Evolutionary conservation across 2,329 filamentous ascomycete genomes (phyloP).

Genomic region (Daldinia sp.): DNA sequence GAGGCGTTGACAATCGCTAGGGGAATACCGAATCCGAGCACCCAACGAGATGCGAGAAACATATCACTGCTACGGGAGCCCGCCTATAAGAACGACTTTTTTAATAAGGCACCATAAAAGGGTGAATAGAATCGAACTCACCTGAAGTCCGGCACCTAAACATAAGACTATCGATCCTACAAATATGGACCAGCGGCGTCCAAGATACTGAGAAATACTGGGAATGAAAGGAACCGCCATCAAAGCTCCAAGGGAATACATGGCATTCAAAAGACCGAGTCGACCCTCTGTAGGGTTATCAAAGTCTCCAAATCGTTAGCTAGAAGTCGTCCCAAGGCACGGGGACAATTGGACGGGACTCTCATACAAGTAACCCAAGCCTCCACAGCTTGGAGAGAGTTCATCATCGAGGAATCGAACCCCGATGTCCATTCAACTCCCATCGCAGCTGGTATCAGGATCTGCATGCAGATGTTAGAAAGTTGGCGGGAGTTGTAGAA

Average conservation of each 20-base stretch:
- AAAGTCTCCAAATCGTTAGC: conserved; percentile 47
- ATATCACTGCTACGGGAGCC: conserved; percentile 53
- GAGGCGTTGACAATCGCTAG: conserved; percentile 49
- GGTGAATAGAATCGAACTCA: conserved; percentile 39
- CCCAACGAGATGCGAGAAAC: conserved; percentile 55
- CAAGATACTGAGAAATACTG: conserved; percentile 49
- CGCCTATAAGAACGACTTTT: conserved; percentile 43
- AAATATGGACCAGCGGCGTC: conserved; percentile 52
- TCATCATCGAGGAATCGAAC: conserved; percentile 56
- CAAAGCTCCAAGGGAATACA: conserved; percentile 53
- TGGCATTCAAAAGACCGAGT: conserved; percentile 54
- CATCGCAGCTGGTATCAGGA: conserved; percentile 51
- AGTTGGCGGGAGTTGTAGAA: too few species aligned
- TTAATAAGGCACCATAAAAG: not conserved
- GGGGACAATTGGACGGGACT: not conserved
- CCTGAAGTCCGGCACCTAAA: conserved; percentile 50
- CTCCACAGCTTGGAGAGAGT: conserved; percentile 51
- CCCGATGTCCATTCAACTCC: conserved; percentile 56
- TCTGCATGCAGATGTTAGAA: conserved; percentile 17
- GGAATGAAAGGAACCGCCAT: conserved; percentile 54
- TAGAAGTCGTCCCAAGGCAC: not conserved
- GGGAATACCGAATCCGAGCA: conserved; percentile 55
- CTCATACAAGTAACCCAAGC: conserved; percentile 50
- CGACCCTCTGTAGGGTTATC: conserved; percentile 50
- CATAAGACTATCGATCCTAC: conserved; percentile 50